Evolutionary conservation across 768 basidiomycete species (phyloP), one percentile per base, ranked within the genome.

Genomic region (Suillus fuscotomentosus): DNA sequence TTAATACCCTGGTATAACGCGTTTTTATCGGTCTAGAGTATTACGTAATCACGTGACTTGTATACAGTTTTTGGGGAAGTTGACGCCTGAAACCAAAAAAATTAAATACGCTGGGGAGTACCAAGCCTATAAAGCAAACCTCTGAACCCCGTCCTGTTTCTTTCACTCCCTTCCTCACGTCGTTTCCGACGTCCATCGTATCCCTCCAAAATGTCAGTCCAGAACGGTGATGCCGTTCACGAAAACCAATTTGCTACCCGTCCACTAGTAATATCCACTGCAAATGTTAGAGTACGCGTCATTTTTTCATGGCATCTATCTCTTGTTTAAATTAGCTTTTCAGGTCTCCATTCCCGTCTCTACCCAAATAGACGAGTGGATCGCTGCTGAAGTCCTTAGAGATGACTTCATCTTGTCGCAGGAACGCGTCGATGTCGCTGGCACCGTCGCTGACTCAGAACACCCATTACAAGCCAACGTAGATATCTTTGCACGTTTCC

Each of bases 321-420:
- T 22, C 53, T 36, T 31, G 45, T 57, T 42, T 55, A 67, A 61
- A 68, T 48, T 27, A 41, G 45, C 53, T 47, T 36, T 69, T 15
- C 68, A 95, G 93, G 77, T 97, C 66, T 89, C 91, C 67, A 88
- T 98, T 76, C 94, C 93, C 54, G 91, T 97, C 64, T 89, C 94
- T 54, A 88, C 92, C n/a, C 79, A 81, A 45, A 67, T 81, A 68
- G 88, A 95, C 76, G 87, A 94, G 77, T 97, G 96, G 95, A 93
- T 95, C 73, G 85, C 88, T 61, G 95, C 95, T 60, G 95, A 97
- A 79, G 88, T 95, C 72, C 86, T 97, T 63, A 83, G 91, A 71
- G 95, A 97, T 72, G 92, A 95, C 65, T 98, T 97, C 75, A 78
- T 83, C 63, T 86, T 93, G 76, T 76, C 83, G 62, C 86, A 87